A percentile compares a stretch with the other conserved stretches of the same genome.
Evolutionary conservation across 2,329 filamentous ascomycete species (phyloP).

Genomic region (Ophiostoma populinum): DNA sequence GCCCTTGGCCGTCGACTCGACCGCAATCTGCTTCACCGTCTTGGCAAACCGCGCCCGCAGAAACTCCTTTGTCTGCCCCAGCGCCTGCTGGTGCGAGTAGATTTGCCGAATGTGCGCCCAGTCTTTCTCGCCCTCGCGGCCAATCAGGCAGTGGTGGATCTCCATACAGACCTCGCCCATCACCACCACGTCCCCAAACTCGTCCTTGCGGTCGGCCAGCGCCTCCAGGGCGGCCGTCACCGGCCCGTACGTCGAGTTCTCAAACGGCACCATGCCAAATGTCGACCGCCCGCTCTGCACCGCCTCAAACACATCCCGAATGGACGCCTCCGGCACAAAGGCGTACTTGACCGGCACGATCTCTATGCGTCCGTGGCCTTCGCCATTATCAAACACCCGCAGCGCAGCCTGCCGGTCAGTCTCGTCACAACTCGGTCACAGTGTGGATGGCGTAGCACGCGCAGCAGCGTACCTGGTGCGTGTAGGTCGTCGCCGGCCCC

Average conservation of each 20-base stretch:
- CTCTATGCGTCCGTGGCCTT: too few species aligned
- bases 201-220: constrained; percentile 53
- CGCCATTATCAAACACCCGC: too few species aligned
- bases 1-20: constrained; percentile 69
- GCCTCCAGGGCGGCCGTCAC: constrained; percentile 83
- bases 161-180: constrained; percentile 73
- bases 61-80: constrained; percentile 62
- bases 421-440: too few species aligned
- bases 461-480: constrained; percentile 13
- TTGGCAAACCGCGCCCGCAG: constrained; percentile 42
- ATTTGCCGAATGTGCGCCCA: constrained; percentile 53
- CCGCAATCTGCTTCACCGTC: constrained; percentile 56
- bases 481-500: constrained; percentile 15
- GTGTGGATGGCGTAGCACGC: too few species aligned
- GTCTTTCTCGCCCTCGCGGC: constrained; percentile 24
- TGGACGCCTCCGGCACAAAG: constrained; percentile 24
- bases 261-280: constrained; percentile 79
- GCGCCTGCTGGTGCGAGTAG: constrained; percentile 90
- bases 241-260: constrained; percentile 89
- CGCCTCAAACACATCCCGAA: constrained; percentile 56
- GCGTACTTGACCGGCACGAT: constrained; percentile 20
- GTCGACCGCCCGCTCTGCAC: constrained; percentile 49
- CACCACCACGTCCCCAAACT: constrained; percentile 53
- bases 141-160: constrained; percentile 77
- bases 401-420: too few species aligned